These are phyloP conservation scores for Stentor roeselii DNA, from an alignment of 73 alveolate species.

Conservation along the genomic window DNA sequence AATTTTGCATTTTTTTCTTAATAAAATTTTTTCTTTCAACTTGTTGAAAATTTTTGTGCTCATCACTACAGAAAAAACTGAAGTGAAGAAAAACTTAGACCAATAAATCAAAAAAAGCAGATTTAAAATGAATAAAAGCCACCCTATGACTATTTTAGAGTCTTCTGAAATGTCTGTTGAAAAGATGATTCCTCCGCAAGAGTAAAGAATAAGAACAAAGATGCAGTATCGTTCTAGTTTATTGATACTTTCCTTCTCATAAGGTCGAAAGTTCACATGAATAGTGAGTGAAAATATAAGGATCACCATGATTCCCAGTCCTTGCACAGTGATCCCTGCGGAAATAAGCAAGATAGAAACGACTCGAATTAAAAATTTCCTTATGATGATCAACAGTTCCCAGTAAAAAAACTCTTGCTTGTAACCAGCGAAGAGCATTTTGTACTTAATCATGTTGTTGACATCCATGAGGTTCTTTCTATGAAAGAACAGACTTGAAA, in stretches of 20 bases:
- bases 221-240: not conserved
- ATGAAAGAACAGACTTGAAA: not conserved
- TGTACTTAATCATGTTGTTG: not conserved
- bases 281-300: not conserved
- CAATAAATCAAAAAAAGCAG: not conserved
- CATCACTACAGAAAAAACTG: not conserved
- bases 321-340: not conserved
- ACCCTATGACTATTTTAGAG: not conserved
- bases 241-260: not conserved
- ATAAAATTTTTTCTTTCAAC: not conserved
- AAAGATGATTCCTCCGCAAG: not conserved
- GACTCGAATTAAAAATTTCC: not conserved
- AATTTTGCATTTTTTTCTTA: not conserved
- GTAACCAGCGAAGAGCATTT: not conserved
- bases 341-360: not conserved
- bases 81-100: not conserved
- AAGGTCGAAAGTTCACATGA: not conserved
- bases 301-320: not conserved
- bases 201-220: not conserved
- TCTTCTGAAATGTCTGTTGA: not conserved
- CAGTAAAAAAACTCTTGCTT: not conserved
- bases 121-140: not conserved
- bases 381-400: not conserved
- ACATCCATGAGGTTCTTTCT: not conserved
- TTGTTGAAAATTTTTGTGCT: not conserved